Evolutionary conservation across 1,139 yeast species (phyloP).

Genomic region (Candida mesenterica): DNA sequence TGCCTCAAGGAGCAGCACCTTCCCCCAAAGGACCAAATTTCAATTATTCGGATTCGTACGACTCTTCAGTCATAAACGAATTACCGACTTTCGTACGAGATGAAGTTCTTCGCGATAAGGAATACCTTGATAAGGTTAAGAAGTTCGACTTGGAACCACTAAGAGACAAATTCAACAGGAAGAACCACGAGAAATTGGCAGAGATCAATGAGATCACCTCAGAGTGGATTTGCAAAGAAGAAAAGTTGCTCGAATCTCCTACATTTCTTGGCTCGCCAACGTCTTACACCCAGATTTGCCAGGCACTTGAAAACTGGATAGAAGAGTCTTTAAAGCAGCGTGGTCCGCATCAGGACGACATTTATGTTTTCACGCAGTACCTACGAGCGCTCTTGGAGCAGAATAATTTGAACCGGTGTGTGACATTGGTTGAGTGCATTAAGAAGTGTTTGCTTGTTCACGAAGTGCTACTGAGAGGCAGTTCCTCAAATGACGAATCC

Average conservation of each 20-base stretch:
- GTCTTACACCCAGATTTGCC: slow-evolving; percentile 34
- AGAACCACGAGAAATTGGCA: slow-evolving; percentile 16
- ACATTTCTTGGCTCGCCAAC: slow-evolving; percentile 32
- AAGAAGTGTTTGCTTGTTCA: slow-evolving; percentile 17
- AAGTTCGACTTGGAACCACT: slow-evolving; percentile 29
- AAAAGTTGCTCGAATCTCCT: slow-evolving; percentile 25
- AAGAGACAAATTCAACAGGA: slow-evolving; percentile 29
- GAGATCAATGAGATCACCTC: slow-evolving; percentile 22
- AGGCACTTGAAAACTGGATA: slow-evolving; percentile 50
- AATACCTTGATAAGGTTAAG: slow-evolving; percentile 26
- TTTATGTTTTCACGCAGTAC: slow-evolving; percentile 35
- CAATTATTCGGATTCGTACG: slow-evolving; percentile 27
- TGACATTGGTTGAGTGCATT: slow-evolving; percentile 22
- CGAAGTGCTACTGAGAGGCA: slow-evolving; percentile 10
- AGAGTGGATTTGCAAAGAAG: slow-evolving; percentile 27
- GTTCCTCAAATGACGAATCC: slow-evolving; percentile 8
- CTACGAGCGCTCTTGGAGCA: slow-evolving; percentile 20
- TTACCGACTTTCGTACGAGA: slow-evolving; percentile 44
- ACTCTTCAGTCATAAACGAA: slow-evolving; percentile 43
- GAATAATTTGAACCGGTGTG: slow-evolving; percentile 21
- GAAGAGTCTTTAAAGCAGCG: slow-evolving; percentile 34
- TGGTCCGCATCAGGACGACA: slow-evolving; percentile 63
- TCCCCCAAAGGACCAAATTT: too few species aligned
- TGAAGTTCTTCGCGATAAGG: slow-evolving; percentile 42
- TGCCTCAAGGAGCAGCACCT: slow-evolving; percentile 14